These are phyloP conservation scores for Aspergillus sclerotioniger DNA, from an alignment of 495 filamentous ascomycete genomes.

Conservation along the genomic window DNA sequence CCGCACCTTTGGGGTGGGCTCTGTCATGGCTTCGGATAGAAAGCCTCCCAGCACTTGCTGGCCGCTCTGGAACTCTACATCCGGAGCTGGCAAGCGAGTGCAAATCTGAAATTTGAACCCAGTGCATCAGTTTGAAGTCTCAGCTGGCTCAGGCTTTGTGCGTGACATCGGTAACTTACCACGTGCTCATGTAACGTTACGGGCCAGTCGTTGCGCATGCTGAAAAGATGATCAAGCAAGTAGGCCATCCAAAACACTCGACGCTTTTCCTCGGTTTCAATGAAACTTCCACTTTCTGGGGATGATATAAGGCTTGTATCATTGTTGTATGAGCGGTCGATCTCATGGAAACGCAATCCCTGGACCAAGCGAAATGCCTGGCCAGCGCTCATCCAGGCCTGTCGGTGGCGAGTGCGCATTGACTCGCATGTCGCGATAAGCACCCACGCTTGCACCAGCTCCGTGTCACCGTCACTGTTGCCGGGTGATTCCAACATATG, in stretches of 20 bases:
- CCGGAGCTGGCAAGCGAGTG: conserved; percentile 31
- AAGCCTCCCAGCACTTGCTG: conserved; percentile 39
- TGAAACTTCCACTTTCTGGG: conserved; percentile 6
- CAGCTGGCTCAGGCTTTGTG: background rate
- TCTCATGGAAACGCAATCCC: conserved; percentile 28
- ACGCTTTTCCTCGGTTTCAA: conserved; percentile 43
- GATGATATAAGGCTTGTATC: background rate
- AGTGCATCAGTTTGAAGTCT: background rate
- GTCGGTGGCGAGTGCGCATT: conserved; percentile 38
- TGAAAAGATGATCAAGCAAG: conserved; percentile 49
- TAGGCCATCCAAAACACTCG: conserved; percentile 57
- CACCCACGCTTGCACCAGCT: conserved; percentile 50
- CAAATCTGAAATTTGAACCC: conserved; percentile 17
- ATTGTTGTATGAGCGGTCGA: background rate
- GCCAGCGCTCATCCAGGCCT: conserved; percentile 52
- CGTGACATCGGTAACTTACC: conserved; percentile 30
- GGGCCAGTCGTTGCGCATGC: conserved; percentile 43
- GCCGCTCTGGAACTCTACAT: conserved; percentile 48
- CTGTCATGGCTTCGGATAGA: conserved; percentile 43
- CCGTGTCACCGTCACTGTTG: conserved; percentile 12
- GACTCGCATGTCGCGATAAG: conserved; percentile 50
- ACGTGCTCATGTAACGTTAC: conserved; percentile 51
- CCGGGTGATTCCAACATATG: conserved; percentile 11
- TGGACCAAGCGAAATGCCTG: conserved; percentile 52
- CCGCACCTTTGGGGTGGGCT: conserved; percentile 23